phyloP scores from a whole-genome alignment of 192 early-diverging fungal genomes.

The Chytriomyces sp. region DNA sequence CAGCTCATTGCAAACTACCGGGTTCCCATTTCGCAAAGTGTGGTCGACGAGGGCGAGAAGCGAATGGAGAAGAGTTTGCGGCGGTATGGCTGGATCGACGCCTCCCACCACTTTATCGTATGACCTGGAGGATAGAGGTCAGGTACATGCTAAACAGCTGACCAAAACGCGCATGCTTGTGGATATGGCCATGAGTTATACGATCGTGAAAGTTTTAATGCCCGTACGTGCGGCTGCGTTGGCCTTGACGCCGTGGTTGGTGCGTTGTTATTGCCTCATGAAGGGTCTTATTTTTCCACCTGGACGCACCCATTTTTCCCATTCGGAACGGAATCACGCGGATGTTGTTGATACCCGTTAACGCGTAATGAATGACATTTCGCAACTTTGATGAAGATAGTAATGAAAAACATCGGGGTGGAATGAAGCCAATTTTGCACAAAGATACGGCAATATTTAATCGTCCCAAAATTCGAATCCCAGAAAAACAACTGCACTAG shows the following conservation, averaged over 20 bases:
- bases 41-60: constrained; percentile 49
- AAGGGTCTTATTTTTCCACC: background rate
- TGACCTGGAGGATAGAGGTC: constrained; percentile 1
- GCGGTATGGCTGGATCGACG: constrained; percentile 54
- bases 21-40: constrained; percentile 70
- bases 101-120: too few species aligned
- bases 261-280: constrained; percentile 34
- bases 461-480: too few species aligned
- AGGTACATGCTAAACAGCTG: constrained; percentile 38
- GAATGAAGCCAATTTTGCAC: too few species aligned
- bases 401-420: too few species aligned
- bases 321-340: background rate
- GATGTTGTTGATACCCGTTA: background rate
- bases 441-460: too few species aligned
- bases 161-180: constrained; percentile 50
- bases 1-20: constrained; percentile 57
- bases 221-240: constrained; percentile 62
- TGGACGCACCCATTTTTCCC: constrained; percentile 1
- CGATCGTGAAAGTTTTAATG: constrained; percentile 75
- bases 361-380: too few species aligned
- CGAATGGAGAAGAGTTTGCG: constrained; percentile 56
- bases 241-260: constrained; percentile 54
- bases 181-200: constrained; percentile 79
- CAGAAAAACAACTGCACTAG: too few species aligned
- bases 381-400: too few species aligned